Conservation (phyloP, 306 rosid genomes). For the Cicer pinnatifidum region DNA sequence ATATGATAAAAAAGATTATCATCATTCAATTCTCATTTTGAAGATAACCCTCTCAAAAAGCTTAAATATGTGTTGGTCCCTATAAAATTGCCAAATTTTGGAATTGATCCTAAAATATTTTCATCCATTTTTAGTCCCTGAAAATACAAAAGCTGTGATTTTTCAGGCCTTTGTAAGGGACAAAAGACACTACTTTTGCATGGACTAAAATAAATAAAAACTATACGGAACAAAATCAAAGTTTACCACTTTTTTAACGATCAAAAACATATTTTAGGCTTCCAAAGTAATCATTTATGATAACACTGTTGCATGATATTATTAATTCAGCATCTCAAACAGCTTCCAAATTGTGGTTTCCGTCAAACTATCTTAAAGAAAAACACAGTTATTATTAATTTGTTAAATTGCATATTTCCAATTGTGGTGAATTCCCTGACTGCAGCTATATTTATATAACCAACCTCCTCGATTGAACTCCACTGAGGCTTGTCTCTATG, state of each 20-base stretch:
- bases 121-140: not conserved
- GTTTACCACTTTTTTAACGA: not conserved
- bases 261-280: constrained; percentile 2
- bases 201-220: not conserved
- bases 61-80: constrained; percentile 4
- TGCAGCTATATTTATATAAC: constrained; percentile 34
- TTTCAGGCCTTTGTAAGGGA: not conserved
- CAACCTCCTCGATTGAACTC: constrained; percentile 90
- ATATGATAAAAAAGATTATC: not conserved
- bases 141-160: not conserved
- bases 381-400: constrained; percentile 12
- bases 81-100: not conserved
- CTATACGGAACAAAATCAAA: not conserved
- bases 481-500: constrained; percentile 92
- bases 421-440: not conserved
- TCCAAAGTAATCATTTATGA: constrained; percentile 2
- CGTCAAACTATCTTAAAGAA: constrained; percentile 24
- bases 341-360: constrained; percentile 26
- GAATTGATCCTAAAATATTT: not conserved
- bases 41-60: constrained; percentile 27
- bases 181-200: not conserved
- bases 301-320: constrained; percentile 26
- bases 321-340: constrained; percentile 15
- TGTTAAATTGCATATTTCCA: constrained; percentile 19
- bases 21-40: not conserved